Base-by-base conservation (phyloP, 805 yeast genomes). In the Ogataea chonburiensis region DNA sequence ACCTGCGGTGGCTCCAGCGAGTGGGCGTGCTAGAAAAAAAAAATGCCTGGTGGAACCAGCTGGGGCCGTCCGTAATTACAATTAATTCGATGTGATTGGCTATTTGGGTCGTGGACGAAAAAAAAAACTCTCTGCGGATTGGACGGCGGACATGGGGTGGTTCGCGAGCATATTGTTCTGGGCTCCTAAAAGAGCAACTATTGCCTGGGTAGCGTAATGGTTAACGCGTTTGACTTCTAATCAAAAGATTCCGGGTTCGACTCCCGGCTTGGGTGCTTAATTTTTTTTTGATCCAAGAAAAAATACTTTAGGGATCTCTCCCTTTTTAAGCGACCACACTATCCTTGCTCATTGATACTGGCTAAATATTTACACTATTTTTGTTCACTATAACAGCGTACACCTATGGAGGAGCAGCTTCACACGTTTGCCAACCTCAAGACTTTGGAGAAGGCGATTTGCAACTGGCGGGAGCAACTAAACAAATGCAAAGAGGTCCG, bases 151-250 rank as follows among this genome's bases (percentile, higher is more conserved):
- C 6, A 10, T 23, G 15, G 8, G 8, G 14, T 4, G 5, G 12
- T 14, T 18, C 9, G 14, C 3, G 3, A 2, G 11, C n/a, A 24
- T 24, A 24, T n/a, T 15, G 17, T 20, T 24, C n/a, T 17, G n/a
- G 11, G 12, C 12, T 23, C 17, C 14, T 12, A 18, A 22, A 11
- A n/a, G 15, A 8, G 8, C 15, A 16, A 24, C 10, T n/a, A 24
- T 23, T 38, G 75, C 74, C 73, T 67, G 74, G 64, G 77, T 72
- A 70, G 78, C 78, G 77, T 70, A 73, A 73, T 72, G 77, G 78
- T 72, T 71, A 72, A 70, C 78, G 77, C 78, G 75, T 72, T 72
- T 73, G 77, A 73, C 77, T 72, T 72, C 77, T 72, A 71, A 73
- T 72, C 78, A 72, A 71, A 70, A 71, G 77, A 73, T 71, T 72